phyloP scores from a whole-genome alignment of 495 filamentous ascomycete species.

The Neurospora tetrasperma region DNA sequence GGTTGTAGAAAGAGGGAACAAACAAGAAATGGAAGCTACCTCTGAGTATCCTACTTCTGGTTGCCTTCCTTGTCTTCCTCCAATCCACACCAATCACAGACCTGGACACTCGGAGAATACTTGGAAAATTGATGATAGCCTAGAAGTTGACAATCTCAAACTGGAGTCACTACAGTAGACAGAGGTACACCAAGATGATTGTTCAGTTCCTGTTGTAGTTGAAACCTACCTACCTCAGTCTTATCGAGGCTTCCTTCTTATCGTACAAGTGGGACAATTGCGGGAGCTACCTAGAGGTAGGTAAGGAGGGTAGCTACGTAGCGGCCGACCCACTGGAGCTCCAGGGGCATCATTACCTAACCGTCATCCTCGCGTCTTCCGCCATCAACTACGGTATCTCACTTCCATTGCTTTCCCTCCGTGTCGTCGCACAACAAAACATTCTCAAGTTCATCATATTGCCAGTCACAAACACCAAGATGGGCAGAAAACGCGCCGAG shows the following conservation, averaged over 20 bases:
- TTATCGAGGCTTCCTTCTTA: background rate
- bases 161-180: too few species aligned
- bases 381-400: background rate
- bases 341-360: background rate
- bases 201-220: background rate
- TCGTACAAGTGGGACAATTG: background rate
- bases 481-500: slow-evolving; percentile 40
- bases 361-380: background rate
- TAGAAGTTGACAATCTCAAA: too few species aligned
- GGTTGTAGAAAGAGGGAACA: background rate
- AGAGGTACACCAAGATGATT: too few species aligned
- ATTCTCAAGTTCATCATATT: background rate
- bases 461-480: slow-evolving; percentile 8
- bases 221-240: background rate
- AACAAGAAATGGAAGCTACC: too few species aligned
- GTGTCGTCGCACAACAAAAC: background rate
- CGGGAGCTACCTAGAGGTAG: background rate
- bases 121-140: too few species aligned
- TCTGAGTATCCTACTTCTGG: too few species aligned
- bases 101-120: too few species aligned
- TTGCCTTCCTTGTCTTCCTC: too few species aligned
- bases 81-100: too few species aligned
- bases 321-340: background rate
- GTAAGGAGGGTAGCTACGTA: background rate
- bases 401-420: background rate